These are phyloP conservation scores for Zoysia pacifica DNA, from an alignment of 176 grass and related monocot genomes.

Conservation along the genomic window DNA sequence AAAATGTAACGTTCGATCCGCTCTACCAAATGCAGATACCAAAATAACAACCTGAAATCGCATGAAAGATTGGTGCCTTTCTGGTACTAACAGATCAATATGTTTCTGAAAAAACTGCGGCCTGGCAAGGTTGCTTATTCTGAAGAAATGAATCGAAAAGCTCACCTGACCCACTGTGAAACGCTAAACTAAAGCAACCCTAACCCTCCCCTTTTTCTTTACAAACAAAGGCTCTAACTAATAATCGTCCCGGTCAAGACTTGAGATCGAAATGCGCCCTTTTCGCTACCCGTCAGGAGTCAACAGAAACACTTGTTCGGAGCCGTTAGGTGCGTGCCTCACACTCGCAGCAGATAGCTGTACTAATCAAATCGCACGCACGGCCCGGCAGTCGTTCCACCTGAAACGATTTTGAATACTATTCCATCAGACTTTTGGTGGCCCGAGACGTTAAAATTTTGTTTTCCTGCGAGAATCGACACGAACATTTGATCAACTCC, in stretches of 20 bases:
- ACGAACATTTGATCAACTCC: conserved; percentile 29
- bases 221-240: conserved; percentile 27
- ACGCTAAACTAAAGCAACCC: conserved; percentile 2
- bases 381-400: not conserved
- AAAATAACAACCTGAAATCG: conserved; percentile 24
- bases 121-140: not conserved
- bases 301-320: conserved; percentile 30
- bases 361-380: not conserved
- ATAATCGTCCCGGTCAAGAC: conserved; percentile 41
- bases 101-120: conserved; percentile 8
- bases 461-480: not conserved
- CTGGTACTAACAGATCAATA: conserved; percentile 43
- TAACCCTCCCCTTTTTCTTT: not conserved
- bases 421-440: not conserved
- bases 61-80: conserved; percentile 26
- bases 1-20: not conserved
- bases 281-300: not conserved
- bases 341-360: not conserved
- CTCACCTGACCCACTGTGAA: conserved; percentile 35
- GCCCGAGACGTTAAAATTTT: not conserved
- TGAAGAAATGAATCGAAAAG: conserved; percentile 11
- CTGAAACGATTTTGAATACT: conserved; percentile 9
- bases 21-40: conserved; percentile 14
- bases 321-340: conserved; percentile 22
- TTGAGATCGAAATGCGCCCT: not conserved